Base-by-base conservation (phyloP, 352 stramenopile species). In the Pythium myriotylum region DNA sequence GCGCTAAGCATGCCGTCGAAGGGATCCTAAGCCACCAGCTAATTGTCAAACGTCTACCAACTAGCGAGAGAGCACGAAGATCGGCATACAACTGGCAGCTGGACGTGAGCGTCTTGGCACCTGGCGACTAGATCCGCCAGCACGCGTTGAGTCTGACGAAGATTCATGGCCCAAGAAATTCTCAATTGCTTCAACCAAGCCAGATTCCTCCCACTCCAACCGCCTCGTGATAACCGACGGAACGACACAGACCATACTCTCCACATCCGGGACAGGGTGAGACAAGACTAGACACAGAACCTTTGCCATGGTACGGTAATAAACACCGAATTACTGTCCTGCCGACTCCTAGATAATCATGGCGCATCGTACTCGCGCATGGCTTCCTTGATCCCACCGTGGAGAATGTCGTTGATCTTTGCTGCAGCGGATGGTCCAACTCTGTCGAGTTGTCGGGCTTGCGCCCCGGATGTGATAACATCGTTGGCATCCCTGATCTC, bases 401-500 rank as follows among this genome's bases (percentile, higher is more conserved):
- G 72, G 41, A 92, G 56, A 23, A 92, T 72, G 23, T 70, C 62
- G 37, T 92, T 79, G 23, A 90, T 56, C 62, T 90, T 92, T 26
- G 71, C 72, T 17, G 83, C 83, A 0, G 73, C 65, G 0, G 70
- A 82, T 7, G 58, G 20, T 0, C 83, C 83, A 4, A 92, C 67
- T 17, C 74, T 63, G 9, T 88, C 68, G 7, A 92, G 54, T 47
- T 78, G 57, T 19, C 69, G 65, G 0, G 80, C 81, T 65, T 90
- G 78, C 17, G 79, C 79, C 0, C 81, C 79, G 0, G 83, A 88
- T 14, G 59, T 86, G 56, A 89, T 79, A 24, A 81, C 70, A 17
- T 77, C 62, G 12, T 54, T 41, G 13, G 54, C 59, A 32, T 88
- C 65, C 2, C 67, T 70, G 13, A 92, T 66, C 55, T 78, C 63